Evolutionary conservation across 371 early-diverging fungal genomes (phyloP), one percentile per base, ranked within the genome.

Genomic region (Cokeromyces recurvatus): DNA sequence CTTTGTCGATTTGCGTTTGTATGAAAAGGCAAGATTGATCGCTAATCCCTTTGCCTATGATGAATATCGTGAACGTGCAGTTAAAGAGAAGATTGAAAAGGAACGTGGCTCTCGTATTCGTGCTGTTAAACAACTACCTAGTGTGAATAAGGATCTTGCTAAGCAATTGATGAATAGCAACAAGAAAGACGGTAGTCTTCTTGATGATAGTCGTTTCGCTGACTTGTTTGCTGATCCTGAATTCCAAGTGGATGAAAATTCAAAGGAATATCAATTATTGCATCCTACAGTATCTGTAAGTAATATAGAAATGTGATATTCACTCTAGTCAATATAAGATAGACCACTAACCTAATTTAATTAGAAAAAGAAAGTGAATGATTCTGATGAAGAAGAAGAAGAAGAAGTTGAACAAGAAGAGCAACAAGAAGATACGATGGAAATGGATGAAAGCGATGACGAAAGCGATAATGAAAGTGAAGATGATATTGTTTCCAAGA

Each of bases 31-130:
- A 49, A 87, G 86, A 64, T 80, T 92, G 2, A 94, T 97, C 57
- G 91, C 95, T 44, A 92, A 95, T 67, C 98, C 98, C 44, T 97
- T 96, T 64, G 95, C 91, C n/a, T 96, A 88, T 66, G 91, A 93
- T 15, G 95, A 94, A 51, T 92, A 91, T 74, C 77, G 82, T 39
- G 72, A 84, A 58, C 78, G 79, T 20, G 71, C 75, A 17, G 85
- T 95, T 31, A 81, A 84, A 45, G 86, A 90, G 39, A 87, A 87
- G 63, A 59, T 96, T 48, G 92, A 89, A 38, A 85, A 92, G 73
- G 85, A 92, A 51, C 78, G 90, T 46, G 85, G 69, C n/a, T 85
- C 89, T 29, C 88, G 98, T 57, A 96, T 98, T 65, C 83, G 89
- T 22, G 89, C 88, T 41, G 86, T 77, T 43, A 85, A 85, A 55